These are phyloP conservation scores for Cercospora sp. DNA, from an alignment of 2,329 filamentous ascomycete species.

Conservation along the genomic window DNA sequence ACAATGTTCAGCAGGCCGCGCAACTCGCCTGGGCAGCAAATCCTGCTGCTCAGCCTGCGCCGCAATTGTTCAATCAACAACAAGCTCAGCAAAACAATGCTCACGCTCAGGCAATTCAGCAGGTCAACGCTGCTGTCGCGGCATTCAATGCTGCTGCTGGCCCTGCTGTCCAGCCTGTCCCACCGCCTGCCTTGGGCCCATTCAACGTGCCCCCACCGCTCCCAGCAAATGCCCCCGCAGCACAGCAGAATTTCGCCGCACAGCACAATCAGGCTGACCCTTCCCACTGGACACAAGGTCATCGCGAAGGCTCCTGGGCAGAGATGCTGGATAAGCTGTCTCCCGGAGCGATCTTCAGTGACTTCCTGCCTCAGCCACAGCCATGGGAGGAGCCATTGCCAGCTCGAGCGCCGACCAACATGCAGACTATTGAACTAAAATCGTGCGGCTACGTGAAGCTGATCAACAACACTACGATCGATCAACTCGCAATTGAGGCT, in stretches of 20 bases:
- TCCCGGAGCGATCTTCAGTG: conserved; percentile 48
- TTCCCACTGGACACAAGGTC: conserved; percentile 39
- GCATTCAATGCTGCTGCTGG: background rate
- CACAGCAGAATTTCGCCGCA: background rate
- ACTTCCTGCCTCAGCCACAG: conserved; percentile 41
- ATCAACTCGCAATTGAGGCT: conserved; percentile 40
- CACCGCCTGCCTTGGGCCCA: background rate
- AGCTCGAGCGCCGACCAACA: conserved; percentile 33
- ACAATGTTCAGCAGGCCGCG: conserved; percentile 13
- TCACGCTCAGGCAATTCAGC: background rate
- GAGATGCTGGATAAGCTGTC: conserved; percentile 53
- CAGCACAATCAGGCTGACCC: conserved; percentile 18
- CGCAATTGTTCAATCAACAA: background rate
- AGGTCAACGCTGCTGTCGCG: background rate
- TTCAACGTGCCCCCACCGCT: background rate
- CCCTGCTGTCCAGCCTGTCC: background rate
- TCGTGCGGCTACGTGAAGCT: conserved; percentile 63
- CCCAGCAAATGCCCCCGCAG: background rate
- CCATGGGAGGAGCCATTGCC: conserved; percentile 33
- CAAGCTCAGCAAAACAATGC: background rate
- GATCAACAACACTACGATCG: conserved; percentile 30
- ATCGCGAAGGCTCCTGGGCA: conserved; percentile 53
- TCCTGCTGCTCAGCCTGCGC: background rate
- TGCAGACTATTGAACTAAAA: conserved; percentile 53
- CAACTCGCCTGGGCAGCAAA: background rate